Base-by-base conservation (phyloP, 73 alveolate species). In the Paramecium primaurelia region DNA sequence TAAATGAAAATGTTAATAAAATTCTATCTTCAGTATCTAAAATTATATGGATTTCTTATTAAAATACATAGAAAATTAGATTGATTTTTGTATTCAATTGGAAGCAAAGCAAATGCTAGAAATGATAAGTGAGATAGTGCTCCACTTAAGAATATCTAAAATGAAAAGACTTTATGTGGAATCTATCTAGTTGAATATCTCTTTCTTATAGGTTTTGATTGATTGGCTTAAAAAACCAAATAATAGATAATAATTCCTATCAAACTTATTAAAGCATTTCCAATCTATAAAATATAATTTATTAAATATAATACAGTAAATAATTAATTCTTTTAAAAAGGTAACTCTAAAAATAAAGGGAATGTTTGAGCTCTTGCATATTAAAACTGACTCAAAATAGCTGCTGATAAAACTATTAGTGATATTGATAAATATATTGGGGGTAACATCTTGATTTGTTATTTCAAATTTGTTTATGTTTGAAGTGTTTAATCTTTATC, bases 11-110 rank as follows among this genome's bases (percentile, higher is more conserved):
- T 5, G 91, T 80, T 36, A 80, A 80, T 44, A 80, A 64, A 20
- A 80, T 44, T 80, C 91, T 80, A 51, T 80, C 91, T 80, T 80
- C 91, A 44, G 91, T 80, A 28, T 80, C 91, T 80, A 80, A 44
- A 22, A 11, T 45, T 14, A 44, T 45, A 80, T 1, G 20, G 58
- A 45, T 14, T 1, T 1, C 25, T 22, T 22, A 22, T 22, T 22
- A 22, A 64, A 28, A 54, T 80, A 80, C 91, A 80, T 42, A 80
- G 44, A 20, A 80, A 80, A 44, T 80, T 80, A 18, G 91, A 80
- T 80, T 80, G 45, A 12, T 80, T 80, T 42, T 80, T 80, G 11
- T 80, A 80, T 25, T 80, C 91, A 22, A 80, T 80, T 16, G 91
- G 91, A 8, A 80, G 45, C 22, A 80, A 49, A 80, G 91, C 91